Conservation (phyloP, 768 basidiomycete species). For the Tylopilus plumbeoviolaceoides region DNA sequence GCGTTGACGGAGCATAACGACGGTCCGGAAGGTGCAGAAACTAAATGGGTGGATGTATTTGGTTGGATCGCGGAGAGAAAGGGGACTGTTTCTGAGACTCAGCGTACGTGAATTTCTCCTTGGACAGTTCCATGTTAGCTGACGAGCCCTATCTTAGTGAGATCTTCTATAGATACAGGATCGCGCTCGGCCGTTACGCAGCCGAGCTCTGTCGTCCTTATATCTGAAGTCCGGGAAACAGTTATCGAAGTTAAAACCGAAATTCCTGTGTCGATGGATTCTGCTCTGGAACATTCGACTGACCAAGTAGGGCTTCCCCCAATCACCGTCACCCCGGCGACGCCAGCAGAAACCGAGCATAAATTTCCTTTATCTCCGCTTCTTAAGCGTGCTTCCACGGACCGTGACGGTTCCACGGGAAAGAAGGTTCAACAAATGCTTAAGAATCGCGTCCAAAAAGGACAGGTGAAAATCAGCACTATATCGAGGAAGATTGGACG, state of each 20-base stretch:
- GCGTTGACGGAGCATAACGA: conserved; percentile 78
- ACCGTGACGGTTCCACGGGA: conserved; percentile 49
- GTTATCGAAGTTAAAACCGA: conserved; percentile 10
- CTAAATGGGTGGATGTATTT: conserved; percentile 81
- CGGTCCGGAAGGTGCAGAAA: conserved; percentile 79
- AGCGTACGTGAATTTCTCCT: conserved; percentile 16
- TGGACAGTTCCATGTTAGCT: background rate
- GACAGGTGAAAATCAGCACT: conserved; percentile 66
- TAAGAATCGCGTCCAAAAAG: conserved; percentile 70
- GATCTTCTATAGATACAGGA: conserved; percentile 30
- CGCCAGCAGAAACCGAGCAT: conserved; percentile 39
- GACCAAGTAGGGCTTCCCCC: conserved; percentile 21
- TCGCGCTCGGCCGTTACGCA: conserved; percentile 27
- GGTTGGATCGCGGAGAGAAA: conserved; percentile 74
- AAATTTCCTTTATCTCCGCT: conserved; percentile 18
- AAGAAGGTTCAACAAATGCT: conserved; percentile 76
- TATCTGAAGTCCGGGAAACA: conserved; percentile 12
- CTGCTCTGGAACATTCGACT: background rate
- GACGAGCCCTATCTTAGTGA: conserved; percentile 13
- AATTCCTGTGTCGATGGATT: conserved; percentile 1
- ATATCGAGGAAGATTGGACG: conserved; percentile 75
- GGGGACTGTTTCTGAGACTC: conserved; percentile 28
- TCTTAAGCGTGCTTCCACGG: conserved; percentile 28
- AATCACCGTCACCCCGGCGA: conserved; percentile 62
- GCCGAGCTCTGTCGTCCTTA: conserved; percentile 7